Evolutionary conservation across 164 flowering plant genomes (phyloP).

Genomic region (Magnolia officinalis): DNA sequence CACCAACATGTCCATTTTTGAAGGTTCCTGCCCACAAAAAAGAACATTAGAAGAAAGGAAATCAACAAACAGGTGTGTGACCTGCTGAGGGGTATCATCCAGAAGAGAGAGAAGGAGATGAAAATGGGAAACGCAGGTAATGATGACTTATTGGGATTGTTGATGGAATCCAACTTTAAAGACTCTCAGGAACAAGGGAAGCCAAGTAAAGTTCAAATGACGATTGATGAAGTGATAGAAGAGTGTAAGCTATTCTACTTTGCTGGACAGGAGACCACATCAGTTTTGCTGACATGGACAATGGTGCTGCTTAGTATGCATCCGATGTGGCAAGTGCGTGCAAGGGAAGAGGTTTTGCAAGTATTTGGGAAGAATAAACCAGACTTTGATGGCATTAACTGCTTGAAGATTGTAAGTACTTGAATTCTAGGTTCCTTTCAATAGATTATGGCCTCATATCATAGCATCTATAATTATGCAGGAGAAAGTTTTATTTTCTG

Average conservation of each 20-base stretch:
- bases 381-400: constrained; percentile 5
- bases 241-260: constrained; percentile 15
- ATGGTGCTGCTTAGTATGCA: constrained; percentile 4
- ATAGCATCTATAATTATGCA: too few species aligned
- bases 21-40: constrained; percentile 10
- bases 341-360: constrained; percentile 15
- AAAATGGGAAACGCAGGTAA: constrained; percentile 3
- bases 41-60: constrained; percentile 7
- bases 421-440: not conserved
- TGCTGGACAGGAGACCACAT: constrained; percentile 14
- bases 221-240: constrained; percentile 5
- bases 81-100: not conserved
- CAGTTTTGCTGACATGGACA: constrained; percentile 8
- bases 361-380: constrained; percentile 5
- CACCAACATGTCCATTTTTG: not conserved
- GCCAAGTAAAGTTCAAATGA: not conserved
- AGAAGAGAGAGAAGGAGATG: constrained; percentile 11
- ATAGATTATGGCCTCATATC: too few species aligned
- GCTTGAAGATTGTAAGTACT: constrained; percentile 8
- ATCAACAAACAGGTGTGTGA: constrained; percentile 1
- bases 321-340: constrained; percentile 9
- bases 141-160: constrained; percentile 9
- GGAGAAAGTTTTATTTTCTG: too few species aligned
- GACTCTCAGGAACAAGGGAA: not conserved
- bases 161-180: constrained; percentile 5